These are phyloP conservation scores for Nepenthes mirabilis DNA, from an alignment of 148 eudicot species.

Conservation along the genomic window DNA sequence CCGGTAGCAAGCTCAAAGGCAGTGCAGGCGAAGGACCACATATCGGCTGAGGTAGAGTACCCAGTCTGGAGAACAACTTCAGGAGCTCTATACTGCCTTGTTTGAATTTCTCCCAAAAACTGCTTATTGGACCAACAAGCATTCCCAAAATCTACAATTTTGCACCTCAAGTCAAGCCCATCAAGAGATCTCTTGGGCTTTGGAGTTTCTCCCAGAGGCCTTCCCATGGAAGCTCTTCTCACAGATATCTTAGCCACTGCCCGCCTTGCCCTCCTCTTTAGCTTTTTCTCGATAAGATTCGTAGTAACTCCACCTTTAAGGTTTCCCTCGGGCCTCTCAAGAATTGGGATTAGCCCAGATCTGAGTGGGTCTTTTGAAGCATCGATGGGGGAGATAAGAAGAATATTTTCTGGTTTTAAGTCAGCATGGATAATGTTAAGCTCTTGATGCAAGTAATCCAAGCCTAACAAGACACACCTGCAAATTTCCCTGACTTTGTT, in stretches of 20 bases:
- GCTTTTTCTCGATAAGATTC: constrained; percentile 58
- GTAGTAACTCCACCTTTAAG: constrained; percentile 42
- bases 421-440: constrained; percentile 77
- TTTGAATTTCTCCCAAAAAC: constrained; percentile 80
- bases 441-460: constrained; percentile 86
- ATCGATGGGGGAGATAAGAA: constrained; percentile 71
- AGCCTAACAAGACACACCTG: constrained; percentile 69
- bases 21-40: constrained; percentile 98
- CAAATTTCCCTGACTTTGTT: constrained; percentile 83
- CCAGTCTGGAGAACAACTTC: constrained; percentile 83
- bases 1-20: constrained; percentile 99
- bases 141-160: constrained; percentile 91
- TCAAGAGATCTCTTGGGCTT: constrained; percentile 53
- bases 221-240: constrained; percentile 56
- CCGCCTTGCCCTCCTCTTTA: constrained; percentile 80
- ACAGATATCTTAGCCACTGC: constrained; percentile 79
- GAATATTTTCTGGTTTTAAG: constrained; percentile 91
- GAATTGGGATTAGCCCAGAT: constrained; percentile 31
- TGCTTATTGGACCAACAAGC: constrained; percentile 85
- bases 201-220: constrained; percentile 18
- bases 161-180: constrained; percentile 72
- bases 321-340: constrained; percentile 55
- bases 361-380: constrained; percentile 74
- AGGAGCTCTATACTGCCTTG: constrained; percentile 96
- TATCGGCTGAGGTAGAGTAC: constrained; percentile 65